Evolutionary conservation across 192 early-diverging fungal species (phyloP).

Genomic region (Linnemannia hyalina): DNA sequence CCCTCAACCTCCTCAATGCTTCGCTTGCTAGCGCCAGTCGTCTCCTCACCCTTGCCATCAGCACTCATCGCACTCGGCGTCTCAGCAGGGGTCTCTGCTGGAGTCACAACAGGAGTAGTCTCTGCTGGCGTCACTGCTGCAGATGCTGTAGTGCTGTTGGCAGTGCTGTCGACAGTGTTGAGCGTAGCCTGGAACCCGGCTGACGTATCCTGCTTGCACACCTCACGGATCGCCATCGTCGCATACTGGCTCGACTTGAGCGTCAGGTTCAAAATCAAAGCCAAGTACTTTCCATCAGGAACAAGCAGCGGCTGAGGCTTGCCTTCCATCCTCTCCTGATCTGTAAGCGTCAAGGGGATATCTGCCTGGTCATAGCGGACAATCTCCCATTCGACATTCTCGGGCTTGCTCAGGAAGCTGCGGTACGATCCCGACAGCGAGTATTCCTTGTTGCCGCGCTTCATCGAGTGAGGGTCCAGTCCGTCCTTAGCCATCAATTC

Average conservation of each 20-base stretch:
- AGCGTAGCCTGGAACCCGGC: constrained; percentile 62
- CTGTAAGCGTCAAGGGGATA: constrained; percentile 69
- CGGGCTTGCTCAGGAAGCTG: constrained; percentile 69
- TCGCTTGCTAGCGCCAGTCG: constrained; percentile 10
- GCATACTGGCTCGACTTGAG: constrained; percentile 91
- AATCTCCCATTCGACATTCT: constrained; percentile 72
- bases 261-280: constrained; percentile 82
- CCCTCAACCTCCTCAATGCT: constrained; percentile 42
- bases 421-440: constrained; percentile 77
- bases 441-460: constrained; percentile 62
- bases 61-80: not conserved
- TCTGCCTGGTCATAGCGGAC: constrained; percentile 75
- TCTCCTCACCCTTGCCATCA: not conserved
- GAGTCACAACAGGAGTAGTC: not conserved
- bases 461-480: constrained; percentile 77
- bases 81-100: constrained; percentile 4
- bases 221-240: constrained; percentile 96
- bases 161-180: constrained; percentile 12
- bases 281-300: constrained; percentile 75
- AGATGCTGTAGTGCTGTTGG: not conserved
- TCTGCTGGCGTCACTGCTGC: not conserved
- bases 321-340: constrained; percentile 72
- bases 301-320: constrained; percentile 40
- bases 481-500: constrained; percentile 80
- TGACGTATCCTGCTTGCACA: constrained; percentile 78